Base-by-base conservation (phyloP, 805 yeast genomes). In the Candida railenensis region DNA sequence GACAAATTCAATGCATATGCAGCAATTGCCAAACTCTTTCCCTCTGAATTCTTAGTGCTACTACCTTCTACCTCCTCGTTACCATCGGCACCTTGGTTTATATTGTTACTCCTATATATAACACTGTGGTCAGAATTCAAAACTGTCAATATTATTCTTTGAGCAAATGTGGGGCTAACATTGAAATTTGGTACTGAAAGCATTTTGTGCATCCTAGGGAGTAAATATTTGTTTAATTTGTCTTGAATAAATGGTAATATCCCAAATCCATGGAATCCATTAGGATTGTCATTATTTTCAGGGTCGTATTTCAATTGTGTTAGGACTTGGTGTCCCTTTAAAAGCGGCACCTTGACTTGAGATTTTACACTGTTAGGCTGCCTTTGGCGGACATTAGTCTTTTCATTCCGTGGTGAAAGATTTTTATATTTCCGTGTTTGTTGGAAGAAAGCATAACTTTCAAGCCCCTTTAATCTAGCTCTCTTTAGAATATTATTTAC, bases 191-290 rank as follows among this genome's bases (percentile, higher is more conserved):
- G 54, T 2, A 39, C 16, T 18, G 18, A 37, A 15, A 11, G n/a
- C 20, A 7, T 40, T 34, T 19, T 18, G 2, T 22, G 39, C 18
- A 3, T 12, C 3, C 18, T 20, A n/a, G 45, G 50, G 33, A 37
- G 22, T 3, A 52, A 38, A 11, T 48, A 32, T 15, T 48, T 22
- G 44, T 63, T 59, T 40, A 59, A 37, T 11, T 47, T 52, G n/a
- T 47, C 38, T 40, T 59, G 65, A 7, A 63, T 40, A 42, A 53
- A 60, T 1, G 66, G 66, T 11, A 62, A 38, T 1, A 63, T 43
- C 1, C 62, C 62, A 40, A 45, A 54, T 1, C 52, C 34, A 2
- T 58, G 51, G 51, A 61, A 62, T 40, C 56, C 59, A 3, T 46
- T 45, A 9, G 40, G 38, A 9, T 45, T 43, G 34, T 43, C 7